Base-by-base conservation (phyloP, 352 stramenopile species). In the Plasmopara viticola region DNA sequence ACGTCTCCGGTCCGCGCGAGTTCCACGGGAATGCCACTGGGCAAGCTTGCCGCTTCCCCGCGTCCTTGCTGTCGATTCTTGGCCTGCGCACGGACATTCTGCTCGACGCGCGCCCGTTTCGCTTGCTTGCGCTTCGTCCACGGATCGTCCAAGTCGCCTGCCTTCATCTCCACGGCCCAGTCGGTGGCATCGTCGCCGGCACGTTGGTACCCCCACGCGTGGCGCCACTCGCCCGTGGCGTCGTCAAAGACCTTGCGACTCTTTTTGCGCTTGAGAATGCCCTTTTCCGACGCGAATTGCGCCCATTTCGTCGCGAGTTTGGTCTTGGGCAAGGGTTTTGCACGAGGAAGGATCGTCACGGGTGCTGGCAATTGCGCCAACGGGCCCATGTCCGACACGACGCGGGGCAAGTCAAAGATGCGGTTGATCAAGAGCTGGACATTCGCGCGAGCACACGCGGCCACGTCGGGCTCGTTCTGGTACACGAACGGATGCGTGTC, bases 271-370 rank as follows among this genome's bases (percentile, higher is more conserved):
- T 97, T 97, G 44, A 93, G 76, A 62, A 99, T 99, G 53, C 96
- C 96, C 74, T 98, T 98, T 56, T 98, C 85, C 62, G 96, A 91
- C 28, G 96, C 96, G 71, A 99, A 99, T 64, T 98, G 96, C 74
- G 99, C 95, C 97, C 97, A 99, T 68, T 94, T 97, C 10, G 97
- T 99, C 68, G 98, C 90, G 60, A 95, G 70, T 75, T 98, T 98
- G 31, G 78, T 79, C 65, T 93, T 94, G 0, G 87, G 88, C 48
- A 96, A 57, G 29, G 88, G 88, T 61, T 96, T 97, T 49, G 93
- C 84, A 33, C 90, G 77, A 43, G 90, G 90, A 37, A 97, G 77
- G 14, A 72, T 53, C 28, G 82, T 84, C 55, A 75, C 58, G 9
- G 74, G 74, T 34, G 47, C 63, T 1, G 89, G 87, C 43, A 96